phyloP scores from a whole-genome alignment of 192 early-diverging fungal genomes.

The Haplosporangium gracile region DNA sequence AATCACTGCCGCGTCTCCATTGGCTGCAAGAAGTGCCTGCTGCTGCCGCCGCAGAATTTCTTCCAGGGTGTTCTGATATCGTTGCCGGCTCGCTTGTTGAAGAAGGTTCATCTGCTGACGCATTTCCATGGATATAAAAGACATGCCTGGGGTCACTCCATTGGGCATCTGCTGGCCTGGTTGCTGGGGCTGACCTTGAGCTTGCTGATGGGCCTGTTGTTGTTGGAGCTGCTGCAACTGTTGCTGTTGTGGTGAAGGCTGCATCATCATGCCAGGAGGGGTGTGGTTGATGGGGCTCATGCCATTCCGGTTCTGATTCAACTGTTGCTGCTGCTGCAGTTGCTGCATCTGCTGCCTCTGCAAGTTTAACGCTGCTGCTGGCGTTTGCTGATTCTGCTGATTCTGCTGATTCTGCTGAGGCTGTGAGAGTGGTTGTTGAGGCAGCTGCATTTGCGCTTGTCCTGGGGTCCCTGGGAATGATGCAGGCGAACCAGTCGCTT shows the following conservation, averaged over 20 bases:
- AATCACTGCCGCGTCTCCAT: conserved; percentile 35
- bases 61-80: conserved; percentile 36
- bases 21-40: conserved; percentile 37
- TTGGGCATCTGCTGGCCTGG: neutral
- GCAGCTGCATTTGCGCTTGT: conserved; percentile 17
- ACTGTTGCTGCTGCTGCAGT: conserved; percentile 35
- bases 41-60: conserved; percentile 45
- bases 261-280: conserved; percentile 20
- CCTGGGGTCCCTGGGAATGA: conserved; percentile 3
- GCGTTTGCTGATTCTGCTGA: conserved; percentile 1
- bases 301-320: conserved; percentile 37
- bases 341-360: conserved; percentile 18
- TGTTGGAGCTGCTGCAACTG: conserved; percentile 13
- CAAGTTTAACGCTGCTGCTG: neutral
- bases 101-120: conserved; percentile 43
- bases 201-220: conserved; percentile 22
- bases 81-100: conserved; percentile 42
- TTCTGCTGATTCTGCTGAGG: neutral
- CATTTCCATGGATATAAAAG: conserved; percentile 36
- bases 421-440: conserved; percentile 14
- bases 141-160: conserved; percentile 19
- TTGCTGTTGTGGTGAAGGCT: conserved; percentile 30
- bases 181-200: conserved; percentile 26
- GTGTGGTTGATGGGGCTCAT: conserved; percentile 4
- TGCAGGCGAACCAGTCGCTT: conserved; percentile 6